phyloP scores from a whole-genome alignment of 306 rosid genomes.

The Dalbergia oliveri region DNA sequence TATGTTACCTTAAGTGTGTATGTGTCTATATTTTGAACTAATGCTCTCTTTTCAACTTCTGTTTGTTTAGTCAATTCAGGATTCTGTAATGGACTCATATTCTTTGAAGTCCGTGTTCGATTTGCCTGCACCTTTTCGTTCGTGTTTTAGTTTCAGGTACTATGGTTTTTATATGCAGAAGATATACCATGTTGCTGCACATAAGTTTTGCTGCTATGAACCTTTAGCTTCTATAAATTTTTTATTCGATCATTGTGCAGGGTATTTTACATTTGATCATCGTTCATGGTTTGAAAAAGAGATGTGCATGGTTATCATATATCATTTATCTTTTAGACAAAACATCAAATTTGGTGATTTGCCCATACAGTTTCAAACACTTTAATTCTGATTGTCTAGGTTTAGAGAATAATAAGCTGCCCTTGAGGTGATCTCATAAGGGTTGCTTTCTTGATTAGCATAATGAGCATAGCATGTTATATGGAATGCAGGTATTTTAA shows the following conservation, averaged over 20 bases:
- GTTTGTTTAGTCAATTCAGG: slow-evolving; percentile 39
- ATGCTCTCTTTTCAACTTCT: slow-evolving; percentile 16
- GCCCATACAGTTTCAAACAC: slow-evolving; percentile 24
- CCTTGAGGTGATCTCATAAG: slow-evolving; percentile 21
- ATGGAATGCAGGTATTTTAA: slow-evolving; percentile 80
- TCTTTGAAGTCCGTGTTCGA: slow-evolving; percentile 83
- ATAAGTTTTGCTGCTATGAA: slow-evolving; percentile 22
- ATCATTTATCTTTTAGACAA: slow-evolving; percentile 20
- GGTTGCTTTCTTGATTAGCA: slow-evolving; percentile 32
- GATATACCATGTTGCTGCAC: slow-evolving; percentile 29
- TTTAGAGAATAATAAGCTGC: slow-evolving; percentile 28
- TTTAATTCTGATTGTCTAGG: slow-evolving; percentile 8
- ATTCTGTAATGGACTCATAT: slow-evolving; percentile 71
- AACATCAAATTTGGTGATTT: slow-evolving; percentile 14
- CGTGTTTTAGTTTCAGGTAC: slow-evolving; percentile 91
- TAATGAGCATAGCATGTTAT: slow-evolving; percentile 9
- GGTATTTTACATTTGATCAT: neutral
- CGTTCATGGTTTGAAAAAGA: neutral
- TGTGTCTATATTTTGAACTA: slow-evolving; percentile 5
- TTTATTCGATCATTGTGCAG: neutral
- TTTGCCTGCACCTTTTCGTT: slow-evolving; percentile 77
- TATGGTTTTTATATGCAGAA: neutral
- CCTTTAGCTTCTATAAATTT: slow-evolving; percentile 4
- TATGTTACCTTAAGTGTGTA: slow-evolving; percentile 7
- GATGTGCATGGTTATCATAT: neutral